Evolutionary conservation across 371 early-diverging fungal genomes (phyloP).

Genomic region (Mucor velutinosus): DNA sequence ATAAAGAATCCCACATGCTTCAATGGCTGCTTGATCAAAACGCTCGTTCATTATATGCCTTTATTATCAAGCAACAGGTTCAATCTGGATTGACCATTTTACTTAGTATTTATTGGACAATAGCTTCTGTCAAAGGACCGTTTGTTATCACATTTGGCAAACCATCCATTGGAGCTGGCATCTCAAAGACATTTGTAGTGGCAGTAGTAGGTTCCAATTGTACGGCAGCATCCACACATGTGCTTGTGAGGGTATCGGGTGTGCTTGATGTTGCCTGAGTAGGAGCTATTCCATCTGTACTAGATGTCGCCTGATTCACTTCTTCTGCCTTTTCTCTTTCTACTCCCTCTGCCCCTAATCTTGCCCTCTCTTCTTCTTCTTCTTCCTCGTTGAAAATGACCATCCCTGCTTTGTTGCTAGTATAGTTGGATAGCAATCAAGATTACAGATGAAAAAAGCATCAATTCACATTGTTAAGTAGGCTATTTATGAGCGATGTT

Average conservation of each 20-base stretch:
- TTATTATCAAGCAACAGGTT: background rate
- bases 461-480: background rate
- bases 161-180: background rate
- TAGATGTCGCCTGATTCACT: background rate
- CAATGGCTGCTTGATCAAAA: too few species aligned
- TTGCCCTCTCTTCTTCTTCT: background rate
- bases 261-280: background rate
- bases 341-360: background rate
- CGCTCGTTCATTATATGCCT: background rate
- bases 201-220: background rate
- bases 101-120: background rate
- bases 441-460: background rate
- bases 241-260: background rate
- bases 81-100: background rate
- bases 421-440: background rate
- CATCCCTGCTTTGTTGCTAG: background rate
- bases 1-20: too few species aligned
- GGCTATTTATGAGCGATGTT: background rate
- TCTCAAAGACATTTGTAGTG: background rate
- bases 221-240: background rate
- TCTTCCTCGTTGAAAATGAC: slow-evolving; percentile 4
- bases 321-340: background rate
- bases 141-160: background rate
- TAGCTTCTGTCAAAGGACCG: background rate
- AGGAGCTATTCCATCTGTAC: background rate